A percentile compares a stretch with the other conserved stretches of the same genome.
These are phyloP conservation scores for Ophiognomonia clavigignenti-juglandacearum DNA, from an alignment of 2,329 filamentous ascomycete genomes.

Conservation along the genomic window DNA sequence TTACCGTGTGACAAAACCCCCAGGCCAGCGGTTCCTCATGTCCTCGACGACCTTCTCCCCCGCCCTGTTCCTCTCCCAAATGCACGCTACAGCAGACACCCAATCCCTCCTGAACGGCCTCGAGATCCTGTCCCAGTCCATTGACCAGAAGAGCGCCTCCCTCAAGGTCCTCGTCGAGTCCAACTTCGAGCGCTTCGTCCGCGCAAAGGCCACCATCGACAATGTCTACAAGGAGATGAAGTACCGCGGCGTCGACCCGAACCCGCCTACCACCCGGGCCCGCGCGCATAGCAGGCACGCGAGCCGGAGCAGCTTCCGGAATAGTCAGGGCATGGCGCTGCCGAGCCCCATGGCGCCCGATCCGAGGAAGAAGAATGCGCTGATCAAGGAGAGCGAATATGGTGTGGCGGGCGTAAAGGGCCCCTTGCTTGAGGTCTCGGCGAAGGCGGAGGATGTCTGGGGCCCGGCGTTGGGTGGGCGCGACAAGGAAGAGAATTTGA, in stretches of 20 bases:
- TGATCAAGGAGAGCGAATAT: constrained; percentile 89
- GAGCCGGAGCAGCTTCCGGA: constrained; percentile 63
- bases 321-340: constrained; percentile 33
- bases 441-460: constrained; percentile 97
- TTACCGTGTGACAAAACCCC: constrained; percentile 14
- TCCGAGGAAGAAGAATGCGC: constrained; percentile 76
- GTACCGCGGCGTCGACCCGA: constrained; percentile 56
- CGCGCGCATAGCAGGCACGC: constrained; percentile 59
- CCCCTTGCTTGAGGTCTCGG: constrained; percentile 81
- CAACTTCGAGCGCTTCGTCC: constrained; percentile 97
- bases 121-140: constrained; percentile 81
- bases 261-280: constrained; percentile 30
- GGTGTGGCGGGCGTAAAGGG: constrained; percentile 83
- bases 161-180: constrained; percentile 94
- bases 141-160: constrained; percentile 96
- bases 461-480: constrained; percentile 86
- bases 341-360: constrained; percentile 41
- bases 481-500: constrained; percentile 85
- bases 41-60: constrained; percentile 96
- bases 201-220: constrained; percentile 95
- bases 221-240: constrained; percentile 99
- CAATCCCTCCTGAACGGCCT: constrained; percentile 75
- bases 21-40: constrained; percentile 87
- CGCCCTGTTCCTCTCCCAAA: constrained; percentile 83
- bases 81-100: constrained; percentile 82